Conservation (phyloP, 352 stramenopile genomes). For the Pythium biforme region DNA sequence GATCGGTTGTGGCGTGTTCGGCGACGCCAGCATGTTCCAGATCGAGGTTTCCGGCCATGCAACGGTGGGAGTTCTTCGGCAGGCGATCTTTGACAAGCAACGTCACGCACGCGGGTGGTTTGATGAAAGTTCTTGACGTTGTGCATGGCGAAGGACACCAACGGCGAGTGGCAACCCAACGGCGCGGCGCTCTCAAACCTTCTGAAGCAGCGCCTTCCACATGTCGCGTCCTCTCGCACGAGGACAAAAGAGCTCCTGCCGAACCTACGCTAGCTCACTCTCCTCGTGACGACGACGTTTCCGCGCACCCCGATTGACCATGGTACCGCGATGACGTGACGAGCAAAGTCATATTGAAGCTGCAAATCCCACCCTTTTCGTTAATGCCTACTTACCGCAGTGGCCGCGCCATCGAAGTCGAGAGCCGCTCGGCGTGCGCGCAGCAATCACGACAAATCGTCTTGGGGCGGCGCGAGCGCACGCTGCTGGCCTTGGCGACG, state of each 20-base stretch:
- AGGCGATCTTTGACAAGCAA: background rate
- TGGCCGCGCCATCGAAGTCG: conserved; percentile 27
- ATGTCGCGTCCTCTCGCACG: background rate
- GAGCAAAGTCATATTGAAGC: too few relatives aligned
- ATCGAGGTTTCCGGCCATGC: too few relatives aligned
- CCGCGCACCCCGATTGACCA: background rate
- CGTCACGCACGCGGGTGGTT: too few relatives aligned
- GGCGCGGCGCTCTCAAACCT: too few relatives aligned
- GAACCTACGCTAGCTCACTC: background rate
- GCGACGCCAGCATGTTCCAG: too few relatives aligned
- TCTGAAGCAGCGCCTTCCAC: background rate
- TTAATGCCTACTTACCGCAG: conserved; percentile 3
- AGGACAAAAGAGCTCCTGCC: background rate
- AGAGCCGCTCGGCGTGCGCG: conserved; percentile 43
- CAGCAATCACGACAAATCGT: conserved; percentile 52
- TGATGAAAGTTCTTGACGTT: too few relatives aligned
- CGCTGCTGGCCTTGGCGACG: conserved; percentile 22
- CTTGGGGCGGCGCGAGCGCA: conserved; percentile 8
- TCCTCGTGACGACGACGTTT: background rate
- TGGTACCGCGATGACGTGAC: background rate
- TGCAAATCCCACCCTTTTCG: too few relatives aligned
- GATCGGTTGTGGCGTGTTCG: too few relatives aligned
- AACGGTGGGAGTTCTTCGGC: too few relatives aligned
- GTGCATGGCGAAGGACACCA: too few relatives aligned
- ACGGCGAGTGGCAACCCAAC: too few relatives aligned